Conservation (phyloP, 495 filamentous ascomycete genomes). For the Pyronema omphalodes region DNA sequence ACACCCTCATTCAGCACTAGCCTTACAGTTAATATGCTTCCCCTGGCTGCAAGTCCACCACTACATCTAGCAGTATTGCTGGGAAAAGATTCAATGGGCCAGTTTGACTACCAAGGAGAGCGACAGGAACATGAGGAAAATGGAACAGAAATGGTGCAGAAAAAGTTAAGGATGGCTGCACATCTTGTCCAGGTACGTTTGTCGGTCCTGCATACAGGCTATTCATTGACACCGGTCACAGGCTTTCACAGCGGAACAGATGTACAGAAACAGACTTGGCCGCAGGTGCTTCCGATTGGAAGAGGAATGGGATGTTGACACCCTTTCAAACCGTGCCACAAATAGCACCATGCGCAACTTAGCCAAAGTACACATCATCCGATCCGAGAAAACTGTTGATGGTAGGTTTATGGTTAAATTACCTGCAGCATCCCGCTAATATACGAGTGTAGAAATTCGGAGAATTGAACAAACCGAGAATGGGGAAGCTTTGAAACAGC, state of each 20-base stretch:
- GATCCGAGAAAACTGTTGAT: slow-evolving; percentile 27
- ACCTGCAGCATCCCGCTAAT: background rate
- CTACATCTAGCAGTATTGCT: slow-evolving; percentile 34
- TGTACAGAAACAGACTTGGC: slow-evolving; percentile 30
- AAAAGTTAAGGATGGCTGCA: slow-evolving; percentile 34
- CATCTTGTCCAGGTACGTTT: slow-evolving; percentile 14
- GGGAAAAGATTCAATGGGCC: slow-evolving; percentile 31
- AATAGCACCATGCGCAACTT: slow-evolving; percentile 24
- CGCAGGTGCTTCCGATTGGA: slow-evolving; percentile 34
- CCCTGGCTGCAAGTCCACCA: slow-evolving; percentile 36
- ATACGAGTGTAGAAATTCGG: slow-evolving; percentile 21
- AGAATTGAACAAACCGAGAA: slow-evolving; percentile 11
- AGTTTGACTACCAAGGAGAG: slow-evolving; percentile 49
- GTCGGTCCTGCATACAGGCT: slow-evolving; percentile 2
- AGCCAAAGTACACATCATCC: slow-evolving; percentile 33
- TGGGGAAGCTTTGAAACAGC: slow-evolving; percentile 25
- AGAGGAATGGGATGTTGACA: slow-evolving; percentile 32
- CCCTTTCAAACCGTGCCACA: slow-evolving; percentile 21
- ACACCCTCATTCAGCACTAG: slow-evolving; percentile 36
- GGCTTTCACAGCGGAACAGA: slow-evolving; percentile 32
- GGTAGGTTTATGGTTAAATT: slow-evolving; percentile 16
- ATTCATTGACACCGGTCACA: slow-evolving; percentile 29
- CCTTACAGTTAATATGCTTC: slow-evolving; percentile 45
- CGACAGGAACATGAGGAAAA: slow-evolving; percentile 48
- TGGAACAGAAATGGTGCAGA: slow-evolving; percentile 32